Base-by-base conservation (phyloP, 139 green algal species). In the Micromonas commoda region DNA sequence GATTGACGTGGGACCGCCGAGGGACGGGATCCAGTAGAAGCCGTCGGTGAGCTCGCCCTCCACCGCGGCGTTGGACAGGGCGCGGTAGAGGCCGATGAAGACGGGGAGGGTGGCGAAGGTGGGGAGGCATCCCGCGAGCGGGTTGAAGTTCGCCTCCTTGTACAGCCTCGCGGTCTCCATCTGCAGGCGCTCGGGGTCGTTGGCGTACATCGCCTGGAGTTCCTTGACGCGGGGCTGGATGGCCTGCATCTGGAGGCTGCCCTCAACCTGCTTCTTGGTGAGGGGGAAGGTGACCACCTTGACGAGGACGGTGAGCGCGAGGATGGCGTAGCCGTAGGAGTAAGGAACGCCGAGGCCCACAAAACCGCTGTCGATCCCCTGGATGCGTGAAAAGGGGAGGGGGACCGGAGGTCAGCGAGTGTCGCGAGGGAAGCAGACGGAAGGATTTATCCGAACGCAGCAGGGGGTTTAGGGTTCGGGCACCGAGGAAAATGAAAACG, bases 1-100 rank as follows among this genome's bases (percentile, higher is more conserved):
- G 21, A 73, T 73, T 6, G 74, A 73, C 2, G 60, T 39, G 5
- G 63, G 74, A 51, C 61, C 74, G 61, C 61, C 74, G 26, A 80
- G 61, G 57, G 34, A 64, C 38, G 93, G 93, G 68, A 97, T 96
- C 88, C 89, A 97, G 83, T 96, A 97, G 80, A 96, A 98, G 2
- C 91, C 91, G 65, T 93, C 91, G 21, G 81, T 92, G 31, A 97
- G 82, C 51, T 97, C 78, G 6, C 92, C 92, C 80, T 97, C 91
- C 28, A 92, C 85, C 1, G 93, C 90, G 23, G 92, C 93, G 80
- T 96, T 93, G 35, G 85, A 91, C 57, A 98, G 82, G 16, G 91
- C 92, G n/a, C 88, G 88, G 89, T 98, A 98, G 20, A 98, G 90
- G 0, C 89, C 93, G 76, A 97, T 97, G 83, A 92, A 97, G 20